These are phyloP conservation scores for Candida incommunis DNA, from an alignment of 805 yeast genomes.

Conservation along the genomic window DNA sequence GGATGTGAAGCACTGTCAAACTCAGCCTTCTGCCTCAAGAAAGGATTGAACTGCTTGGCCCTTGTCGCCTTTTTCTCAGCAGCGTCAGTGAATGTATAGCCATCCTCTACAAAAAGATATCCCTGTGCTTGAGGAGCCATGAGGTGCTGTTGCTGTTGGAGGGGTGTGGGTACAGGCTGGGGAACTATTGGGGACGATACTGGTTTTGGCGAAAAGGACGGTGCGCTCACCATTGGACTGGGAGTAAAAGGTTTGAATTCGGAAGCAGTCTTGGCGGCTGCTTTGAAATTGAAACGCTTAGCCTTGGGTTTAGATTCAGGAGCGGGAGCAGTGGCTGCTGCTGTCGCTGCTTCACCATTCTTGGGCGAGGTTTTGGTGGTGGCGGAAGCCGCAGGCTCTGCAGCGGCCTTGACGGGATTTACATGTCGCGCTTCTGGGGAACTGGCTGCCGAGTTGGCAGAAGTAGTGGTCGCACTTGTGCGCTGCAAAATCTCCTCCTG, in stretches of 20 bases:
- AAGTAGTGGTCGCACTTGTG: not conserved
- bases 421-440: not conserved
- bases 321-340: not conserved
- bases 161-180: constrained; percentile 13
- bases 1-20: not conserved
- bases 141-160: constrained; percentile 2
- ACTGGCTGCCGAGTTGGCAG: not conserved
- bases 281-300: not conserved
- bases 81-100: constrained; percentile 8
- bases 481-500: not conserved
- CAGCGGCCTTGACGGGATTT: not conserved
- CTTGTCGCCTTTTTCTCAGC: constrained; percentile 12
- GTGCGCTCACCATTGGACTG: not conserved
- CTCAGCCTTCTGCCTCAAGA: not conserved
- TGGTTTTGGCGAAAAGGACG: not conserved
- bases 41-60: not conserved
- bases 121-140: not conserved
- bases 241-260: constrained; percentile 1
- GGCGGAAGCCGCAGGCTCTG: not conserved
- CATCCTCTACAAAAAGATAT: not conserved
- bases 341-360: not conserved
- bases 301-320: not conserved
- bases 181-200: not conserved
- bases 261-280: not conserved
- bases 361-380: not conserved